These are phyloP conservation scores for Beauveria brongniartii DNA, from an alignment of 2,329 filamentous ascomycete species.

Conservation along the genomic window DNA sequence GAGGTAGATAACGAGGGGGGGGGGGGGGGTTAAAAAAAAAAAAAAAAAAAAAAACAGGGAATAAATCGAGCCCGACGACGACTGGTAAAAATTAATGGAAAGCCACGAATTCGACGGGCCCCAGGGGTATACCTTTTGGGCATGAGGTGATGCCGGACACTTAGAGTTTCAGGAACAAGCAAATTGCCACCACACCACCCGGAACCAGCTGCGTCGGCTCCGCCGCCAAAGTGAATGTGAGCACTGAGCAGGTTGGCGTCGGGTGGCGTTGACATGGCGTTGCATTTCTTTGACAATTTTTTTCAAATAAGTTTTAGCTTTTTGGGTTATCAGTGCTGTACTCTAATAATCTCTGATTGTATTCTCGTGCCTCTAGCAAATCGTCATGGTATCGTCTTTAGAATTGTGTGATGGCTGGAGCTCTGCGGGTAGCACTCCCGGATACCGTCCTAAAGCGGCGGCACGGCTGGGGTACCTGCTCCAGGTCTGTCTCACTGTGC, in stretches of 20 bases:
- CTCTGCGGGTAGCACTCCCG: conserved; percentile 1
- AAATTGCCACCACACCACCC: background rate
- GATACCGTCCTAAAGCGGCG: background rate
- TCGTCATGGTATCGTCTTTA: background rate
- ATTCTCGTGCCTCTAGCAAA: background rate
- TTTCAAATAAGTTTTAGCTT: too few relatives aligned
- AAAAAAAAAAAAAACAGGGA: too few relatives aligned
- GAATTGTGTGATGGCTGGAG: background rate
- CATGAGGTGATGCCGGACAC: background rate
- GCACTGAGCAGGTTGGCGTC: background rate
- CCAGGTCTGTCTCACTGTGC: conserved; percentile 1
- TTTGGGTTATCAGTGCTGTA: too few relatives aligned
- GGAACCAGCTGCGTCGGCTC: background rate
- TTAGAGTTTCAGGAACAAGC: conserved; percentile 1
- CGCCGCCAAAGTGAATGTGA: background rate
- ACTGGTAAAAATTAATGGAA: too few relatives aligned
- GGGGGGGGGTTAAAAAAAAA: too few relatives aligned
- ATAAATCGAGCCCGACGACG: too few relatives aligned
- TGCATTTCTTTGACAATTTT: too few relatives aligned
- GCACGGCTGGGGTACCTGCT: background rate
- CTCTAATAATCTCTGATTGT: too few relatives aligned
- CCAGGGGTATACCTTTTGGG: background rate
- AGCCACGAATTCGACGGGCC: background rate
- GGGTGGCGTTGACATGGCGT: too few relatives aligned
- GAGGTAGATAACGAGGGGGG: too few relatives aligned